These are phyloP conservation scores for Pseudohalonectria lignicola DNA, from an alignment of 2,329 filamentous ascomycete genomes.

Conservation along the genomic window DNA sequence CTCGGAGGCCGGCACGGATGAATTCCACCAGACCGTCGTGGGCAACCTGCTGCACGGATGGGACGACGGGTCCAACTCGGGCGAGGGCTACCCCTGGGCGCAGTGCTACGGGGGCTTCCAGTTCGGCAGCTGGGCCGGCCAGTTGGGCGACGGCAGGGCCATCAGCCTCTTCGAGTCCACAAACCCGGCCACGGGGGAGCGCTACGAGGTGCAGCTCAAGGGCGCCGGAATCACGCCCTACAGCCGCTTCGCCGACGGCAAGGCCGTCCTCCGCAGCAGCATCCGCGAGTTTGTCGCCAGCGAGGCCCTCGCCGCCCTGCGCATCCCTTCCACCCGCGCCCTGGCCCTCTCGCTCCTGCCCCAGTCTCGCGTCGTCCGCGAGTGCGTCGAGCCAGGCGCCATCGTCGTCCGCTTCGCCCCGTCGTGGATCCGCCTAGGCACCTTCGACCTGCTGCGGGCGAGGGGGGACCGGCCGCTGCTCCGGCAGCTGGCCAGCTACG, in stretches of 20 bases:
- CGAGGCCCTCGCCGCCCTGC: constrained; percentile 75
- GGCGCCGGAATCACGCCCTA: constrained; percentile 91
- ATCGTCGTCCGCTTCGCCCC: constrained; percentile 89
- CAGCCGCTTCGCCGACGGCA: constrained; percentile 90
- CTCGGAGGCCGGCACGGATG: constrained; percentile 57
- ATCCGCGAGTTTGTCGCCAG: constrained; percentile 92
- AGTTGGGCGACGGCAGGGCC: constrained; percentile 86
- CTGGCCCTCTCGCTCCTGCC: constrained; percentile 71
- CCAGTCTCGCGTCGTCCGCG: constrained; percentile 60
- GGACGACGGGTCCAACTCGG: constrained; percentile 40
- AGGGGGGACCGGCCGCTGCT: constrained; percentile 69
- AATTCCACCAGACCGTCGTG: constrained; percentile 67
- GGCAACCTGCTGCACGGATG: constrained; percentile 78
- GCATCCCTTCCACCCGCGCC: constrained; percentile 78
- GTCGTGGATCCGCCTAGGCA: constrained; percentile 87
- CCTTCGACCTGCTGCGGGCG: constrained; percentile 81
- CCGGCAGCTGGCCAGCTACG: constrained; percentile 66
- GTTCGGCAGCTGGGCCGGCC: constrained; percentile 85
- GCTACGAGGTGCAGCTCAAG: constrained; percentile 90
- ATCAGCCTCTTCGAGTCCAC: constrained; percentile 90
- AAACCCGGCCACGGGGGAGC: constrained; percentile 56
- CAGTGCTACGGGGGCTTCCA: constrained; percentile 89
- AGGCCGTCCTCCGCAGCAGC: constrained; percentile 83
- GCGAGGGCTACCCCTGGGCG: constrained; percentile 79
- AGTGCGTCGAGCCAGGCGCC: constrained; percentile 77